Conservation (phyloP, 2,329 filamentous ascomycete genomes). For the Ceratocystis smalleyi region DNA sequence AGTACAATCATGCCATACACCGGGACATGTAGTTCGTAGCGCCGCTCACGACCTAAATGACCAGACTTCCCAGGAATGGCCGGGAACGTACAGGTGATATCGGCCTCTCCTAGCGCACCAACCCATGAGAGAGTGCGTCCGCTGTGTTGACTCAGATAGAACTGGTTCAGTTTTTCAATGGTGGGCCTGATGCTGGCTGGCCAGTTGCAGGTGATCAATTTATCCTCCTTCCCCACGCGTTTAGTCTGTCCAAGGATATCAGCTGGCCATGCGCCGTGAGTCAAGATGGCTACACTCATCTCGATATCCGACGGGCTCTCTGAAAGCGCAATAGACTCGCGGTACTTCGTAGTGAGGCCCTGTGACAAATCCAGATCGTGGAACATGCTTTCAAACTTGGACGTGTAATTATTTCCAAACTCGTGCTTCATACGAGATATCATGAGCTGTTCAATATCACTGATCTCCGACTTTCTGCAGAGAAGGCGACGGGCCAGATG, state of each 20-base stretch:
- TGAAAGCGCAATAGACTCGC: constrained; percentile 26
- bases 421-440: constrained; percentile 95
- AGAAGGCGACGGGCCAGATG: constrained; percentile 78
- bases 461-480: constrained; percentile 76
- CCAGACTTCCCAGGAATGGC: constrained; percentile 54
- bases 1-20: constrained; percentile 88
- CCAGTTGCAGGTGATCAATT: constrained; percentile 25
- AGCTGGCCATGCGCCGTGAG: constrained; percentile 87
- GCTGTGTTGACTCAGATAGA: constrained; percentile 74
- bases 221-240: constrained; percentile 26
- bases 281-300: constrained; percentile 70
- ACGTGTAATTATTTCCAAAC: constrained; percentile 83
- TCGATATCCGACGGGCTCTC: constrained; percentile 40
- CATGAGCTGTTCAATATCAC: constrained; percentile 88
- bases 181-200: constrained; percentile 8
- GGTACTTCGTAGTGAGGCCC: constrained; percentile 63
- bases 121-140: constrained; percentile 81
- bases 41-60: constrained; percentile 45
- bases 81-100: constrained; percentile 67
- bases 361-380: constrained; percentile 83
- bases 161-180: constrained; percentile 51
- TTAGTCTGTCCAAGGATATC: constrained; percentile 57
- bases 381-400: constrained; percentile 94
- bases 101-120: constrained; percentile 56
- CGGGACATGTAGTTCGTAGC: constrained; percentile 81